Evolutionary conservation across 1,284 basidiomycete species (phyloP).

Genomic region (Melampsora medusae): DNA sequence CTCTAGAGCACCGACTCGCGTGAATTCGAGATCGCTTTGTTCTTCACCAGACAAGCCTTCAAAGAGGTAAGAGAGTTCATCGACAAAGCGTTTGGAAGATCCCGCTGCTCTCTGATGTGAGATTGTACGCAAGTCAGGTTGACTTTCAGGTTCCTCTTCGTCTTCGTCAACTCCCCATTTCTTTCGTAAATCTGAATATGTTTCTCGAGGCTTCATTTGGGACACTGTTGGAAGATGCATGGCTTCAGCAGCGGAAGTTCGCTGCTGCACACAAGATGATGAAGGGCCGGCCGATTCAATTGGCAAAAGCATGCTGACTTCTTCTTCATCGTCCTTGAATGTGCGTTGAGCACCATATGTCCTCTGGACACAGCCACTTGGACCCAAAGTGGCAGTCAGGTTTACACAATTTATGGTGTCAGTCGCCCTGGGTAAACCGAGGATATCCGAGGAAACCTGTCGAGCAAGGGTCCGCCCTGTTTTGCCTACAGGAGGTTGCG

Average conservation of each 20-base stretch:
- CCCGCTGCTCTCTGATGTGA: slow-evolving; percentile 32
- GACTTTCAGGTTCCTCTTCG: slow-evolving; percentile 13
- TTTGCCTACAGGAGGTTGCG: background rate
- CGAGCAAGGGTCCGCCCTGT: slow-evolving; percentile 11
- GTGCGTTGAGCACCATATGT: slow-evolving; percentile 31
- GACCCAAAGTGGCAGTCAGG: background rate
- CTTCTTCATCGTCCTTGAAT: slow-evolving; percentile 26
- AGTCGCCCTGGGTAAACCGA: background rate
- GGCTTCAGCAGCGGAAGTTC: slow-evolving; percentile 4
- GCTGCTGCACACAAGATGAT: slow-evolving; percentile 1
- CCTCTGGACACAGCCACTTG: slow-evolving; percentile 12
- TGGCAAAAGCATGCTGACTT: slow-evolving; percentile 31
- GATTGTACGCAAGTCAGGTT: slow-evolving; percentile 25
- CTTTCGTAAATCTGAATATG: slow-evolving; percentile 32
- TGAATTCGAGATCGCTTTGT: slow-evolving; percentile 6
- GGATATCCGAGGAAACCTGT: slow-evolving; percentile 20
- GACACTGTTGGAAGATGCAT: slow-evolving; percentile 5
- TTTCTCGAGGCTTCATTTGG: slow-evolving; percentile 32
- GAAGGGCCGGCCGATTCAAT: background rate
- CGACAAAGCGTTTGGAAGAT: slow-evolving; percentile 37
- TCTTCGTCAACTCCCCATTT: slow-evolving; percentile 41
- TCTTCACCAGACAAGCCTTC: slow-evolving; percentile 19
- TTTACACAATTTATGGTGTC: slow-evolving; percentile 25
- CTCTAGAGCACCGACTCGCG: slow-evolving; percentile 22
- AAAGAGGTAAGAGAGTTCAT: slow-evolving; percentile 32